Percentiles rank a stretch among this genome's conserved stretches.
Conservation (phyloP, 1,284 basidiomycete species). For the Naganishia sp. region DNA sequence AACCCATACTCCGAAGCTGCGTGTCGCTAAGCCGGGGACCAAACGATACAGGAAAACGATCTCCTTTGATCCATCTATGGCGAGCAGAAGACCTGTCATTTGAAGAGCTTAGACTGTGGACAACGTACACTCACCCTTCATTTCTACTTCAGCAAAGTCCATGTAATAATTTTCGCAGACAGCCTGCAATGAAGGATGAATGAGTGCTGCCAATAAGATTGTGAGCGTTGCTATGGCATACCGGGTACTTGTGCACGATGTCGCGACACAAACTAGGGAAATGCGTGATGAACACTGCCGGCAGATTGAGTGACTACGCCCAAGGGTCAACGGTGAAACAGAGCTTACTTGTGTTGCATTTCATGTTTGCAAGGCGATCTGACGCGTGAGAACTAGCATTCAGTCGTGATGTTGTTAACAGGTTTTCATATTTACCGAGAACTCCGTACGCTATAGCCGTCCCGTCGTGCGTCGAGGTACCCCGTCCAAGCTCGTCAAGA, state of each 20-base stretch:
- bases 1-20: conserved; percentile 80
- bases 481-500: conserved; percentile 63
- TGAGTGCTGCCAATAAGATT: conserved; percentile 57
- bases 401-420: background rate
- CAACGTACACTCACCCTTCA: conserved; percentile 36
- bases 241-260: conserved; percentile 60
- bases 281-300: conserved; percentile 81
- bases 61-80: conserved; percentile 69
- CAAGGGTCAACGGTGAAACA: background rate
- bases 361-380: conserved; percentile 66
- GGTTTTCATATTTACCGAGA: conserved; percentile 56
- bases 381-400: conserved; percentile 59
- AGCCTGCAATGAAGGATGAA: background rate
- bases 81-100: conserved; percentile 29
- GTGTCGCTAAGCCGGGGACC: conserved; percentile 68
- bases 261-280: conserved; percentile 65
- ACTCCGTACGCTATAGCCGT: conserved; percentile 55
- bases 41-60: conserved; percentile 84
- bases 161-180: conserved; percentile 77
- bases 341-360: conserved; percentile 64
- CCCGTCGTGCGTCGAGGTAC: conserved; percentile 47
- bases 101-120: conserved; percentile 23
- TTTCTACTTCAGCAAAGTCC: conserved; percentile 64
- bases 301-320: background rate
- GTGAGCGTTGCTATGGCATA: conserved; percentile 50